Base-by-base conservation (phyloP, 257 asterid species). In the Schizonepeta tenuifolia region DNA sequence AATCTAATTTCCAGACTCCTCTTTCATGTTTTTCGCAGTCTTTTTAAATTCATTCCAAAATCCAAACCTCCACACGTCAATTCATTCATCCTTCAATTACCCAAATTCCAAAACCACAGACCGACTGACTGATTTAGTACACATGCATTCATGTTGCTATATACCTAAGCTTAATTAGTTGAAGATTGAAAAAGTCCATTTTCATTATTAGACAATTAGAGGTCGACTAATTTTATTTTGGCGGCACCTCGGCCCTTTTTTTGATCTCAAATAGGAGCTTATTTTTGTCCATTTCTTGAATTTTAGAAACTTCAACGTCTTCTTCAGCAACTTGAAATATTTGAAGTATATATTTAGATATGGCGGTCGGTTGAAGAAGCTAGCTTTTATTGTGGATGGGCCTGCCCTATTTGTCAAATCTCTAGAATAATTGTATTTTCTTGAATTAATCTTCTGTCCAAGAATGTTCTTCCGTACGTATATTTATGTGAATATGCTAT, bases 321-420 rank as follows among this genome's bases (percentile, higher is more conserved):
- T 38, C 12, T 38, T 38, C 12, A 13, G 12, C 50, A 43, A 43
- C 4, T 46, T 21, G 41, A 2, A 41, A 9, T 43, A 43, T 9
- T 14, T 21, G 33, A 6, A 31, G 38, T 7, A 12, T 41, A 41
- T 26, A 36, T 7, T n/a, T n/a, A n/a, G n/a, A 12, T 15, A 47
- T 60, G 17, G 63, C 36, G 36, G 72, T 67, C 62, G 9, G 47
- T 40, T 65, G 18, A 49, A 6, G 72, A 67, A 49, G 72, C 31
- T 10, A 6, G 26, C 26, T 24, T 24, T 66, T 8, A 43, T 9
- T 43, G 0, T 9, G 15, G 15, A 43, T 43, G 14, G 47, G 2
- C 47, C 47, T 41, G 14, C 14, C 4, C 3, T 43, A 66, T 28
- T 13, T 31, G 3, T n/a, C 65, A 26, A 56, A 2, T 67, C 21